Percentiles rank a stretch among this genome's conserved stretches.
These are phyloP conservation scores for Fusarium brachygibbosum DNA, from an alignment of 2,329 filamentous ascomycete genomes.

Conservation along the genomic window DNA sequence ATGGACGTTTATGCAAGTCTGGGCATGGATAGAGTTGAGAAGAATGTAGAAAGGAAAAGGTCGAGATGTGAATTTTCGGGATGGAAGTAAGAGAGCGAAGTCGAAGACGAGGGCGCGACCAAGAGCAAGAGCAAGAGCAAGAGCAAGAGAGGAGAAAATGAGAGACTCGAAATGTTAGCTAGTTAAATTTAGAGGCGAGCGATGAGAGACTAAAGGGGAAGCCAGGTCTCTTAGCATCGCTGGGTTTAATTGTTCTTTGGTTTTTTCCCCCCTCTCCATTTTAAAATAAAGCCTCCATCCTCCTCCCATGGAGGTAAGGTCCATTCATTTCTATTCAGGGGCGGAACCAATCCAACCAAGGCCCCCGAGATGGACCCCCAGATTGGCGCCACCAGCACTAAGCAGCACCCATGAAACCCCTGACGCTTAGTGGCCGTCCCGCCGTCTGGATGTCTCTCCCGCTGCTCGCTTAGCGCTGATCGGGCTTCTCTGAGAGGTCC, in stretches of 20 bases:
- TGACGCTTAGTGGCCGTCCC: slow-evolving; percentile 48
- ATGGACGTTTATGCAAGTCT: slow-evolving; percentile 23
- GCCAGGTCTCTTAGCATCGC: slow-evolving; percentile 37
- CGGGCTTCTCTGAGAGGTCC: slow-evolving; percentile 44
- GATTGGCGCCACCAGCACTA: slow-evolving; percentile 51
- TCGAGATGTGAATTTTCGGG: neutral
- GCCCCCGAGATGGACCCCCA: slow-evolving; percentile 47
- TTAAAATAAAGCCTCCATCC: slow-evolving; percentile 49
- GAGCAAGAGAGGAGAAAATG: slow-evolving; percentile 21
- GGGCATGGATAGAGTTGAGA: slow-evolving; percentile 15
- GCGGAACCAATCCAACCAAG: slow-evolving; percentile 50
- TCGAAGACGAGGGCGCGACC: slow-evolving; percentile 11
- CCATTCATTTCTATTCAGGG: slow-evolving; percentile 44
- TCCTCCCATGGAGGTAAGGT: slow-evolving; percentile 24
- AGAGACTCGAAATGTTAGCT: slow-evolving; percentile 24
- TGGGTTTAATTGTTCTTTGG: slow-evolving; percentile 50
- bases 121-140: slow-evolving; percentile 5
- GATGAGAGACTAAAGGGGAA: slow-evolving; percentile 44
- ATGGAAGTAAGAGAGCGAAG: slow-evolving; percentile 30
- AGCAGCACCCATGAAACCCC: slow-evolving; percentile 46
- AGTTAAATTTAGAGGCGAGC: slow-evolving; percentile 28
- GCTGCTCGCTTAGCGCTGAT: slow-evolving; percentile 50
- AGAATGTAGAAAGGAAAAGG: slow-evolving; percentile 3
- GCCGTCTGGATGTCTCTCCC: slow-evolving; percentile 43
- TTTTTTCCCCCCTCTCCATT: slow-evolving; percentile 42